These are phyloP conservation scores for Carallia brachiata DNA, from an alignment of 345 rosid genomes.

Conservation along the genomic window DNA sequence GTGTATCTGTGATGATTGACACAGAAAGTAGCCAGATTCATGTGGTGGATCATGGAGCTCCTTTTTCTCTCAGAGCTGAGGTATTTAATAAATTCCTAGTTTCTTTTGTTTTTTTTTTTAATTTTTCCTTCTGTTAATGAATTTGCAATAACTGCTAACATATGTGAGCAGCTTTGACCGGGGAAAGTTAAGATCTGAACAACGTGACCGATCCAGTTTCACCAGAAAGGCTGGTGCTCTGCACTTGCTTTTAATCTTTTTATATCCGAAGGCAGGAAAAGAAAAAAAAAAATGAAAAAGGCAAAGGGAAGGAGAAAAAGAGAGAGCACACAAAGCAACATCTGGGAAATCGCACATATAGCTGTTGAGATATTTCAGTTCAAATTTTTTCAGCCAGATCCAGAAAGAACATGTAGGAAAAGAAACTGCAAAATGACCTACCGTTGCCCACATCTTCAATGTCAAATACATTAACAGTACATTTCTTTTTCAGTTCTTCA, in stretches of 20 bases:
- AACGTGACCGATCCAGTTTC: too few relatives aligned
- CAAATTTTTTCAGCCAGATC: neutral
- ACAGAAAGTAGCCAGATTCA: constrained; percentile 79
- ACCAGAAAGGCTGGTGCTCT: too few relatives aligned
- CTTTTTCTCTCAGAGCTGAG: constrained; percentile 48
- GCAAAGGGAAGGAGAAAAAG: too few relatives aligned
- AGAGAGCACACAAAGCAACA: neutral
- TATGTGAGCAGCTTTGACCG: too few relatives aligned
- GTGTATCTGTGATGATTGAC: constrained; percentile 66
- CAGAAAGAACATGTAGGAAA: neutral
- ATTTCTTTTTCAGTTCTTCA: constrained; percentile 58
- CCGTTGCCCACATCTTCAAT: constrained; percentile 92
- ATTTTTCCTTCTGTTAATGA: neutral
- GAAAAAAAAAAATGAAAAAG: too few relatives aligned
- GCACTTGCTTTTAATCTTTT: too few relatives aligned
- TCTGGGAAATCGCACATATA: neutral
- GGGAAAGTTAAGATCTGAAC: too few relatives aligned
- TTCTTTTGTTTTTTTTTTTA: neutral
- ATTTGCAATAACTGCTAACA: too few relatives aligned
- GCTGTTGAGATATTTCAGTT: neutral
- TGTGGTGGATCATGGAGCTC: constrained; percentile 69
- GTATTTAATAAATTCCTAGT: constrained; percentile 3
- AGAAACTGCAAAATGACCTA: constrained; percentile 24
- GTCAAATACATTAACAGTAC: constrained; percentile 81
- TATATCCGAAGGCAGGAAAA: too few relatives aligned